These are phyloP conservation scores for Grosmannia clavigera DNA, from an alignment of 2,329 filamentous ascomycete species.

Conservation along the genomic window DNA sequence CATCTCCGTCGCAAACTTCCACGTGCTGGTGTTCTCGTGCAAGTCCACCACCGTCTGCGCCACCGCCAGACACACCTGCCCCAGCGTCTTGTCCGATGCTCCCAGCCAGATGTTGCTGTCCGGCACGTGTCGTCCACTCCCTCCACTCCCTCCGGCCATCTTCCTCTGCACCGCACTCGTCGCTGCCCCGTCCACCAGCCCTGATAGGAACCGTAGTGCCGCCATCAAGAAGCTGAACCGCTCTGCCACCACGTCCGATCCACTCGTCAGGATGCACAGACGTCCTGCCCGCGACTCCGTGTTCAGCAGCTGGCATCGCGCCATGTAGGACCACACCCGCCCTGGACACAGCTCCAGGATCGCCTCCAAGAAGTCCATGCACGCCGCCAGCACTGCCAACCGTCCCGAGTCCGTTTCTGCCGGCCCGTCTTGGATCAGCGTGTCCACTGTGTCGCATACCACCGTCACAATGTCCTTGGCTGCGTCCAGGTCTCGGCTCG, in stretches of 20 bases:
- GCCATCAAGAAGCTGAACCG: slow-evolving; percentile 67
- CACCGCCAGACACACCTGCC: slow-evolving; percentile 58
- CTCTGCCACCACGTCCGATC: slow-evolving; percentile 64
- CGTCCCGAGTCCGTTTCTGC: slow-evolving; percentile 48
- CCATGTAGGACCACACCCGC: slow-evolving; percentile 81
- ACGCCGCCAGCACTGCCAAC: slow-evolving; percentile 55
- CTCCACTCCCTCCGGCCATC: slow-evolving; percentile 29
- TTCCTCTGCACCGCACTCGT: slow-evolving; percentile 56
- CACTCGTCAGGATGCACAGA: slow-evolving; percentile 67
- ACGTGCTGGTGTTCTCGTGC: slow-evolving; percentile 73
- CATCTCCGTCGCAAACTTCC: slow-evolving; percentile 62
- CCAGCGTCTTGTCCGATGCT: slow-evolving; percentile 66
- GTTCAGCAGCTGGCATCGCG: slow-evolving; percentile 67
- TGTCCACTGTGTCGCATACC: slow-evolving; percentile 75
- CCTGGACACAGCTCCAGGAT: slow-evolving; percentile 65
- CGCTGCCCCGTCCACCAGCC: slow-evolving; percentile 64
- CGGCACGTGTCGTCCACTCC: slow-evolving; percentile 29
- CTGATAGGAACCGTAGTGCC: slow-evolving; percentile 61
- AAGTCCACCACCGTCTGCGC: slow-evolving; percentile 68
- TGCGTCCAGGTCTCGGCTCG: slow-evolving; percentile 39
- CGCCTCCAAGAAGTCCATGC: slow-evolving; percentile 67
- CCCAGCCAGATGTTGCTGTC: slow-evolving; percentile 43
- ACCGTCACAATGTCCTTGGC: slow-evolving; percentile 68
- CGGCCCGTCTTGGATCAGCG: slow-evolving; percentile 45
- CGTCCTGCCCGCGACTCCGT: slow-evolving; percentile 64